These are phyloP conservation scores for Tephrocybe sp. DNA, from an alignment of 768 basidiomycete species.

Conservation along the genomic window DNA sequence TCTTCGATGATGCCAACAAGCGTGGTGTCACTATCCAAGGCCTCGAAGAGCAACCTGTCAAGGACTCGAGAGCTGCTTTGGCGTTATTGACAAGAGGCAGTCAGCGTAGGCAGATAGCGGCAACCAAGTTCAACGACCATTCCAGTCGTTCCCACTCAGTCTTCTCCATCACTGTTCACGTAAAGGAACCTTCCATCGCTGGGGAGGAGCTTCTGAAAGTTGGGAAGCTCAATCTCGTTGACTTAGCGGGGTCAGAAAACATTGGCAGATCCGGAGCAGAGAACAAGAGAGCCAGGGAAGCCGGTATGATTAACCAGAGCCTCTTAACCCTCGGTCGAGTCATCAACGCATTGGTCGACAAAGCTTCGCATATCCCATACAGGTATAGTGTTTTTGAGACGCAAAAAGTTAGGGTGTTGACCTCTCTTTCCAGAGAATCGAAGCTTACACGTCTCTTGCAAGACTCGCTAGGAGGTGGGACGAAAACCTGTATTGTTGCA, in stretches of 20 bases:
- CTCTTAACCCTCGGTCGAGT: conserved; percentile 95
- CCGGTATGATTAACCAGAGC: conserved; percentile 98
- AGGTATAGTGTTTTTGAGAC: conserved; percentile 45
- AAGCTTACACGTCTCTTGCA: conserved; percentile 96
- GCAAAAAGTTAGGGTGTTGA: neutral
- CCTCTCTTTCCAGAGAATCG: conserved; percentile 63
- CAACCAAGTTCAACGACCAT: conserved; percentile 97
- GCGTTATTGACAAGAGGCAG: conserved; percentile 86
- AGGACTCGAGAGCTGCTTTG: conserved; percentile 79
- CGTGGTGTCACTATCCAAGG: conserved; percentile 93
- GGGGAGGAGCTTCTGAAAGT: conserved; percentile 90
- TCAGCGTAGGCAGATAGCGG: conserved; percentile 86
- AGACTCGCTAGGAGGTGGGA: conserved; percentile 97
- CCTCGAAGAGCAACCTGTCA: conserved; percentile 84
- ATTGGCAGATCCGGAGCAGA: conserved; percentile 95
- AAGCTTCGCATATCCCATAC: conserved; percentile 90
- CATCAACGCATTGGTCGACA: conserved; percentile 94
- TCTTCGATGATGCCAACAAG: conserved; percentile 90
- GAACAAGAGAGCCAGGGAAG: conserved; percentile 92
- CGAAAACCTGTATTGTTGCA: conserved; percentile 97
- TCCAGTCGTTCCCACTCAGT: conserved; percentile 97
- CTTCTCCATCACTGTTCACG: conserved; percentile 93
- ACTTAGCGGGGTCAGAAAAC: conserved; percentile 96
- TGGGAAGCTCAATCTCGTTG: conserved; percentile 96
- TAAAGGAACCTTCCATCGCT: conserved; percentile 73